Evolutionary conservation across 164 flowering plant genomes (phyloP).

Genomic region (Kingdonia uniflora): DNA sequence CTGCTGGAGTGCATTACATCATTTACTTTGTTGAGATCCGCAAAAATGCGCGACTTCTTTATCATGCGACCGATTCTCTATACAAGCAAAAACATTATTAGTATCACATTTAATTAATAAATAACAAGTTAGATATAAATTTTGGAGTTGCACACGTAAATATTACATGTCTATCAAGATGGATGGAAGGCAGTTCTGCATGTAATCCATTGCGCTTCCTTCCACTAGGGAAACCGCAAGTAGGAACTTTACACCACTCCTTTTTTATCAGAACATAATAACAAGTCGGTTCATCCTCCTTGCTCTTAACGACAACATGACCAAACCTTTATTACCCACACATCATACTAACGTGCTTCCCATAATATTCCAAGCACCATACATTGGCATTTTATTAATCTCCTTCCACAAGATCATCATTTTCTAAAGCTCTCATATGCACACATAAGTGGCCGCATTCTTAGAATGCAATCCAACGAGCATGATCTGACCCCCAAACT

Average conservation of each 20-base stretch:
- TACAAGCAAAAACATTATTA: too few species aligned
- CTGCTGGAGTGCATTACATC: too few species aligned
- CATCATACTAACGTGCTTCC: conserved; percentile 97
- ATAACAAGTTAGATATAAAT: too few species aligned
- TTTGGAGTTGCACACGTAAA: too few species aligned
- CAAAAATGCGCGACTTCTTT: too few species aligned
- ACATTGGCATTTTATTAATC: conserved; percentile 99
- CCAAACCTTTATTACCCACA: conserved; percentile 86
- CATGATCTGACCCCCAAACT: conserved; percentile 64
- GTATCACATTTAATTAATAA: too few species aligned
- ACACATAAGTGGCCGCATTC: conserved; percentile 94
- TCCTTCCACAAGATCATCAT: too few species aligned
- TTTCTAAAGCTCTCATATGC: conserved; percentile 98
- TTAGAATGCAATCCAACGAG: conserved; percentile 86
- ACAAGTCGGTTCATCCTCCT: conserved; percentile 75
- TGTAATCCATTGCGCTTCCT: conserved; percentile 82
- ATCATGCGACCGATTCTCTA: too few species aligned
- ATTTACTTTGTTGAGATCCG: too few species aligned
- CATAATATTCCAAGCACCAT: conserved; percentile 98
- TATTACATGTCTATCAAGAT: too few species aligned
- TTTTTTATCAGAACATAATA: conserved; percentile 43
- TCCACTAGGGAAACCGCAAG: conserved; percentile 55
- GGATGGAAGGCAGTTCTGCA: conserved; percentile 89
- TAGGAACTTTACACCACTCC: conserved; percentile 81
- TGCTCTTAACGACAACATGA: conserved; percentile 80